Conservation (phyloP, 441 rosid genomes). For the Gossypium schwendimanii region DNA sequence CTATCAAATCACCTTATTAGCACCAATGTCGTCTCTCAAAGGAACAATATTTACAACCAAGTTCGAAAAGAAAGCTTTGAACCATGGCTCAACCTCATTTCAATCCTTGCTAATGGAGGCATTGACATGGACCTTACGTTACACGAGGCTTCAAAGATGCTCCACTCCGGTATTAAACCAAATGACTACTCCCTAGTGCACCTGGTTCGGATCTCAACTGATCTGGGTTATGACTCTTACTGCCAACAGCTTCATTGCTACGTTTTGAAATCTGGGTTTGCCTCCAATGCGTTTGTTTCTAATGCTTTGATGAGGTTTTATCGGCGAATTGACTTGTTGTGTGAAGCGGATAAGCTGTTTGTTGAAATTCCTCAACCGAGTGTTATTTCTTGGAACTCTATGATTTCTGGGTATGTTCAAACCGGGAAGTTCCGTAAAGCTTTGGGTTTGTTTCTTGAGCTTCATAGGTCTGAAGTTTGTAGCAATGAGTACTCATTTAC, state of each 20-base stretch:
- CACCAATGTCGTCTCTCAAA: not conserved
- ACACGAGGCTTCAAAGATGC: slow-evolving; percentile 20
- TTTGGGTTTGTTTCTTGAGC: slow-evolving; percentile 43
- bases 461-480: slow-evolving; percentile 36
- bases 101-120: slow-evolving; percentile 19
- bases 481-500: slow-evolving; percentile 59
- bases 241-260: slow-evolving; percentile 57
- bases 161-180: slow-evolving; percentile 28
- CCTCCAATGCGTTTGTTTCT: slow-evolving; percentile 42
- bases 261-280: slow-evolving; percentile 51
- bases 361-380: slow-evolving; percentile 72
- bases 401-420: slow-evolving; percentile 51
- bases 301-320: slow-evolving; percentile 47
- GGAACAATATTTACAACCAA: not conserved
- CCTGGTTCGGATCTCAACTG: slow-evolving; percentile 47
- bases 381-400: slow-evolving; percentile 70
- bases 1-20: not conserved
- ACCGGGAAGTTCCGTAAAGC: slow-evolving; percentile 44
- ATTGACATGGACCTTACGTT: slow-evolving; percentile 15
- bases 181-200: slow-evolving; percentile 34
- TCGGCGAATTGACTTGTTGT: slow-evolving; percentile 22
- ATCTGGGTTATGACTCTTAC: slow-evolving; percentile 34
- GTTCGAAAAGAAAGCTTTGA: not conserved
- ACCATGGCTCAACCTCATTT: slow-evolving; percentile 9
- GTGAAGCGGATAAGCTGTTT: slow-evolving; percentile 47